phyloP scores from a whole-genome alignment of 495 filamentous ascomycete species.

The Hyphodiscus hymeniophilus region DNA sequence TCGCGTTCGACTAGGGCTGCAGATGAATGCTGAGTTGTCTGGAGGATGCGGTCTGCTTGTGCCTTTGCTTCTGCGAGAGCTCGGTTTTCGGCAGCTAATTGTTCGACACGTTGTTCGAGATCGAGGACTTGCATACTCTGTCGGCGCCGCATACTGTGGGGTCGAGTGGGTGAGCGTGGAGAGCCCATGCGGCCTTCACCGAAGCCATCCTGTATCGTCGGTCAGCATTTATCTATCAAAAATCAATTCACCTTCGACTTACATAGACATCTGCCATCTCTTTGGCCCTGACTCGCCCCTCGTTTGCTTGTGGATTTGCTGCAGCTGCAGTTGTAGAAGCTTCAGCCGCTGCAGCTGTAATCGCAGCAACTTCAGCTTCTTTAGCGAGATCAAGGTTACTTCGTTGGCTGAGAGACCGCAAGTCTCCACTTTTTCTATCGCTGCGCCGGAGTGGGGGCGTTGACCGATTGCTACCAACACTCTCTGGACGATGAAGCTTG shows the following conservation, averaged over 20 bases:
- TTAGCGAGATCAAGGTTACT: conserved; percentile 22
- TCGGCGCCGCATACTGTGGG: conserved; percentile 88
- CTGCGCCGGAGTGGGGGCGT: conserved; percentile 64
- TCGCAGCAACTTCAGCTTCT: conserved; percentile 20
- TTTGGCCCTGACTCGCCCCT: conserved; percentile 73
- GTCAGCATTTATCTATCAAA: conserved; percentile 3
- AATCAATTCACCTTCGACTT: conserved; percentile 37
- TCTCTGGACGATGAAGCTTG: conserved; percentile 46
- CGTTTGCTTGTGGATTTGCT: conserved; percentile 72
- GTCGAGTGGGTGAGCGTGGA: conserved; percentile 88
- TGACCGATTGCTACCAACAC: conserved; percentile 46
- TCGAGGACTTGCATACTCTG: conserved; percentile 96
- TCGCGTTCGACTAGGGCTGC: conserved; percentile 56
- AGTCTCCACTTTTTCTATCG: conserved; percentile 69
- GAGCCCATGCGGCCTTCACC: conserved; percentile 83
- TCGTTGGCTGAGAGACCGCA: conserved; percentile 61
- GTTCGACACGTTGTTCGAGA: conserved; percentile 64
- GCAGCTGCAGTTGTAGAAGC: conserved; percentile 46
- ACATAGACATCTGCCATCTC: conserved; percentile 93
- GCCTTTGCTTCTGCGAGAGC: conserved; percentile 62
- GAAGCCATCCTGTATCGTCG: conserved; percentile 67
- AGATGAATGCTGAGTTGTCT: conserved; percentile 23
- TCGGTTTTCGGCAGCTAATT: conserved; percentile 73
- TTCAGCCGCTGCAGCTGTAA: conserved; percentile 6
- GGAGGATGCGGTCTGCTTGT: conserved; percentile 52